A percentile compares a stretch with the other conserved stretches of the same genome.
phyloP scores from a whole-genome alignment of 1,139 yeast genomes.

The Scheffersomyces illinoinensis region DNA sequence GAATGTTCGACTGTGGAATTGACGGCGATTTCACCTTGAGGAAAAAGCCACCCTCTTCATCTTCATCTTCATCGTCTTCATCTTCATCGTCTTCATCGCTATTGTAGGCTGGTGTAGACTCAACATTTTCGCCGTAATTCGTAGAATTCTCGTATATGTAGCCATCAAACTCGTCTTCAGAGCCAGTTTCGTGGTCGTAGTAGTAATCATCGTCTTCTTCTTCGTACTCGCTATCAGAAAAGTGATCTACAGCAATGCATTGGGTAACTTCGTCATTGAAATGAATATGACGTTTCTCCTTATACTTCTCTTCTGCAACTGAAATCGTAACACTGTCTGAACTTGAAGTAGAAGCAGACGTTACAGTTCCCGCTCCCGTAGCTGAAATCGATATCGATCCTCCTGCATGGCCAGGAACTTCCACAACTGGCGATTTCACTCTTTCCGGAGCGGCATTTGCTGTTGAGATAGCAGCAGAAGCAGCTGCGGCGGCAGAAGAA shows the following conservation, averaged over 20 bases:
- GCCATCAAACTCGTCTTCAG: conserved; percentile 20
- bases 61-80: conserved; percentile 50
- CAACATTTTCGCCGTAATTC: conserved; percentile 5
- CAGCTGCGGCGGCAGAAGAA: background rate
- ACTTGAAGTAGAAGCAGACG: background rate
- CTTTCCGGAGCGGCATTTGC: background rate
- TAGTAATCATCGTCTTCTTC: conserved; percentile 16
- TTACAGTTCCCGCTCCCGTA: background rate
- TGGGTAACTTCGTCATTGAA: conserved; percentile 93
- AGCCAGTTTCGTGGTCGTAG: conserved; percentile 24
- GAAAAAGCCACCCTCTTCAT: conserved; percentile 73
- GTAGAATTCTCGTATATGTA: background rate
- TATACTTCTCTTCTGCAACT: conserved; percentile 16
- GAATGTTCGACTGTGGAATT: conserved; percentile 14
- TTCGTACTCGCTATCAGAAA: conserved; percentile 34
- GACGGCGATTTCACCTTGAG: conserved; percentile 54
- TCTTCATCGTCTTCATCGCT: conserved; percentile 22
- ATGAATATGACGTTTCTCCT: conserved; percentile 66
- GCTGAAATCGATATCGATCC: background rate
- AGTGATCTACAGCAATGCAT: conserved; percentile 68
- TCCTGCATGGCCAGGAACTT: background rate
- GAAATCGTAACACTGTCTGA: background rate
- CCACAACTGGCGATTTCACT: background rate
- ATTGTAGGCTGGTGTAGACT: conserved; percentile 2
- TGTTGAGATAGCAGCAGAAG: background rate